A percentile compares a stretch with the other conserved stretches of the same genome.
Conservation (phyloP, 148 eudicot species). For the Camellia lanceoleosa region DNA sequence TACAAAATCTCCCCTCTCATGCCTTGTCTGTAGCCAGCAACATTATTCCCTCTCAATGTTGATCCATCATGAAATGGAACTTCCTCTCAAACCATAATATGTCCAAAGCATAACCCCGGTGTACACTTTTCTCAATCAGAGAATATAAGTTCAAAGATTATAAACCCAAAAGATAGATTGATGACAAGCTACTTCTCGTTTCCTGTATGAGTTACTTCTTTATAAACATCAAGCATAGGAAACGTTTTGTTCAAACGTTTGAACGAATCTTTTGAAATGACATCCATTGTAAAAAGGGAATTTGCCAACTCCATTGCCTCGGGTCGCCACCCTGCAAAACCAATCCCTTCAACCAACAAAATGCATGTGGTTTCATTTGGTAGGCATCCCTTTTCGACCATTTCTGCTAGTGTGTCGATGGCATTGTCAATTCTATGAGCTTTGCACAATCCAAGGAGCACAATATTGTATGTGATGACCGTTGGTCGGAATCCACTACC, state of each 20-base stretch:
- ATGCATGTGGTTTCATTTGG: slow-evolving; percentile 68
- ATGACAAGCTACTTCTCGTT: slow-evolving; percentile 4
- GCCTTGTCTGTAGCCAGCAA: too few species aligned
- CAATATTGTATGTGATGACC: slow-evolving; percentile 58
- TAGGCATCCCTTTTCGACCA: slow-evolving; percentile 49
- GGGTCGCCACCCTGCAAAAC: slow-evolving; percentile 57
- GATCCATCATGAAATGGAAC: too few species aligned
- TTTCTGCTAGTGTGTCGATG: slow-evolving; percentile 42
- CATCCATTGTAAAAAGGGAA: slow-evolving; percentile 31
- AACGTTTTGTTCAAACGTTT: slow-evolving; percentile 54
- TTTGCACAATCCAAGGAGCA: slow-evolving; percentile 68
- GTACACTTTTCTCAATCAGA: too few species aligned
- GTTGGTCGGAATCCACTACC: slow-evolving; percentile 35
- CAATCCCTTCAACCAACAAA: slow-evolving; percentile 62
- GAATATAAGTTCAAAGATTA: too few species aligned
- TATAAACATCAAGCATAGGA: slow-evolving; percentile 32
- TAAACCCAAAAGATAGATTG: too few species aligned
- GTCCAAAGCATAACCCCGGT: background rate
- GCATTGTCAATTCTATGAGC: slow-evolving; percentile 55
- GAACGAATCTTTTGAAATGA: slow-evolving; percentile 36
- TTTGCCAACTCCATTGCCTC: slow-evolving; percentile 61
- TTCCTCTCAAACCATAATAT: background rate
- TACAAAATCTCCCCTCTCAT: too few species aligned
- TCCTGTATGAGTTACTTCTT: slow-evolving; percentile 22
- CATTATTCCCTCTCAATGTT: too few species aligned